Conservation (phyloP, 1,139 yeast species). For the Nakaseomyces nivariensis region DNA sequence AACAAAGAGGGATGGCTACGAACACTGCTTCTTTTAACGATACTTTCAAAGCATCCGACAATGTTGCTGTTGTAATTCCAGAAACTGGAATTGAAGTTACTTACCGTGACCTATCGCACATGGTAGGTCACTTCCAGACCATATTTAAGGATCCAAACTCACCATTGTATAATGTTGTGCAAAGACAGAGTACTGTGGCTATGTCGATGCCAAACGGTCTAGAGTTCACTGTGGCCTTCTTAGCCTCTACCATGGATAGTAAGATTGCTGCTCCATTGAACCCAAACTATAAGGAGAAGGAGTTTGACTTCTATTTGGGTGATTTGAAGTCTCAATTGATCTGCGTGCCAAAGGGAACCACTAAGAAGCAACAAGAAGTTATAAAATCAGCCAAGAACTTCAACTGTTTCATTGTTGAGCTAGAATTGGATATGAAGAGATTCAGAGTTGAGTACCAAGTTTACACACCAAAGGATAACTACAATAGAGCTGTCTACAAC, state of each 20-base stretch:
- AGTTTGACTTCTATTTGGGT: slow-evolving; percentile 51
- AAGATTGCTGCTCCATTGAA: slow-evolving; percentile 58
- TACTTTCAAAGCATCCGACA: slow-evolving; percentile 29
- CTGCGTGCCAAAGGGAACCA: slow-evolving; percentile 44
- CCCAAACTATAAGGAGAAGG: slow-evolving; percentile 47
- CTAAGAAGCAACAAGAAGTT: slow-evolving; percentile 33
- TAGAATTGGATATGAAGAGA: slow-evolving; percentile 35
- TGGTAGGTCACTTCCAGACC: slow-evolving; percentile 37
- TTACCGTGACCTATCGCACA: slow-evolving; percentile 32
- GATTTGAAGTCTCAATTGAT: slow-evolving; percentile 48
- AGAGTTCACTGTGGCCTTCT: slow-evolving; percentile 45
- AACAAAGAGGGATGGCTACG: not conserved
- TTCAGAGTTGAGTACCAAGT: slow-evolving; percentile 35
- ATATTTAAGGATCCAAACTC: slow-evolving; percentile 32
- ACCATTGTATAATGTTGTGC: slow-evolving; percentile 29
- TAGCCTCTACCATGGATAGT: slow-evolving; percentile 45
- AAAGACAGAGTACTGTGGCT: slow-evolving; percentile 41
- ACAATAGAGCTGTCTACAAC: slow-evolving; percentile 23
- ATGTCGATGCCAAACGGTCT: slow-evolving; percentile 50
- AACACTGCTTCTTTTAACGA: slow-evolving; percentile 25
- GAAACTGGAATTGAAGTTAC: slow-evolving; percentile 30
- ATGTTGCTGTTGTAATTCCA: slow-evolving; percentile 35
- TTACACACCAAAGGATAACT: slow-evolving; percentile 28
- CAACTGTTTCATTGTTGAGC: slow-evolving; percentile 41
- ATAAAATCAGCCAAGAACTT: slow-evolving; percentile 41